phyloP scores from a whole-genome alignment of 192 early-diverging fungal species.

The Ramicandelaber brevisporus region DNA sequence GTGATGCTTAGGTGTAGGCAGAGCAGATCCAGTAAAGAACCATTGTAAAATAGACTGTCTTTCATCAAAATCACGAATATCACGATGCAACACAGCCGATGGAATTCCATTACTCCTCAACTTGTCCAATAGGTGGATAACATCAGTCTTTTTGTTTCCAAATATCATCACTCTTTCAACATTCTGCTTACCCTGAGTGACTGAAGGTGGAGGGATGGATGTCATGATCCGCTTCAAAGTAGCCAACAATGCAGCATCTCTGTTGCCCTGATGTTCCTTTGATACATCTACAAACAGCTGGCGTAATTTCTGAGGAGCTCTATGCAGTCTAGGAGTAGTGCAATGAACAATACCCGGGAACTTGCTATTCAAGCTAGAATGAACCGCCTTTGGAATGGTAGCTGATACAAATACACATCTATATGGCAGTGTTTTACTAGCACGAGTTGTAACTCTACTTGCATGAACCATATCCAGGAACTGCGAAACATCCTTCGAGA shows the following conservation, averaged over 20 bases:
- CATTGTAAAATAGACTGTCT: neutral
- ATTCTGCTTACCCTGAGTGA: too few relatives aligned
- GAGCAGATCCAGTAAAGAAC: neutral
- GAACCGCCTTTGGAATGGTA: constrained; percentile 42
- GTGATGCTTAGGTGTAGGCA: neutral
- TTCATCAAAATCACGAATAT: constrained; percentile 2
- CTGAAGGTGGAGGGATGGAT: too few relatives aligned
- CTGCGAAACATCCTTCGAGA: constrained; percentile 29
- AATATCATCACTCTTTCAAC: constrained; percentile 59
- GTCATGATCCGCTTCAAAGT: constrained; percentile 30
- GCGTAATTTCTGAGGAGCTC: constrained; percentile 36
- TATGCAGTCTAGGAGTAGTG: constrained; percentile 58
- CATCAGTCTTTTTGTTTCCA: constrained; percentile 48
- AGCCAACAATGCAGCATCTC: constrained; percentile 43
- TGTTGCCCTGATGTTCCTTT: constrained; percentile 34
- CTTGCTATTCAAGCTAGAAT: constrained; percentile 19
- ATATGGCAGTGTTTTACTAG: too few relatives aligned
- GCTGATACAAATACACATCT: constrained; percentile 45
- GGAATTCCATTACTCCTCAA: constrained; percentile 23
- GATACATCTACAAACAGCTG: constrained; percentile 57
- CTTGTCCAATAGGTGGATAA: constrained; percentile 23
- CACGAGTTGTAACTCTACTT: too few relatives aligned
- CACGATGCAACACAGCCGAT: constrained; percentile 19
- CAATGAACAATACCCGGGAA: constrained; percentile 36
- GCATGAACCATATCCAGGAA: constrained; percentile 28